Percentiles rank a stretch among this genome's conserved stretches.
phyloP scores from a whole-genome alignment of 2,329 filamentous ascomycete species.

The Talaromyces islandicus region DNA sequence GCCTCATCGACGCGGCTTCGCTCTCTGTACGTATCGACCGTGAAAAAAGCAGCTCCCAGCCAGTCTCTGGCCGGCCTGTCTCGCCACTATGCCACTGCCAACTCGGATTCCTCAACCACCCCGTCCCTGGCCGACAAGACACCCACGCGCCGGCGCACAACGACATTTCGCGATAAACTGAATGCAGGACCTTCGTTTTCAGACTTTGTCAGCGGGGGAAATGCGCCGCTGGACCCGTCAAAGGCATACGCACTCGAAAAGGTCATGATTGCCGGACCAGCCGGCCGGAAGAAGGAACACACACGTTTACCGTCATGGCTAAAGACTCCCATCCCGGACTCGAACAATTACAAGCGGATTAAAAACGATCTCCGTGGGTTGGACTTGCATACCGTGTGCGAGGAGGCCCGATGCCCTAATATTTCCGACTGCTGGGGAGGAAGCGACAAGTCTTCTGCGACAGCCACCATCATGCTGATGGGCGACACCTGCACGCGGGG shows the following conservation, averaged over 20 bases:
- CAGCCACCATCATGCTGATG: slow-evolving; percentile 99
- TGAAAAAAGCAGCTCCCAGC: slow-evolving; percentile 10
- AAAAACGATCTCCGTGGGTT: slow-evolving; percentile 88
- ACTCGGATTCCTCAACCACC: slow-evolving; percentile 27
- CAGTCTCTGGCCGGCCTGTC: slow-evolving; percentile 14
- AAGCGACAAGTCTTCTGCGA: slow-evolving; percentile 77
- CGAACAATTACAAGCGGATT: slow-evolving; percentile 87
- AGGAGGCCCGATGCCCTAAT: slow-evolving; percentile 95
- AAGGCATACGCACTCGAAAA: slow-evolving; percentile 58
- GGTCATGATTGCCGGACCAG: slow-evolving; percentile 52
- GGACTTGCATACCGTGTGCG: slow-evolving; percentile 90
- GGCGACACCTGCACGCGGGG: slow-evolving; percentile 96
- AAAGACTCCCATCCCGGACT: slow-evolving; percentile 86
- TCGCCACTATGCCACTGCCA: slow-evolving; percentile 36
- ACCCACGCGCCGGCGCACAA: slow-evolving; percentile 51
- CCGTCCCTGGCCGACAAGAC: slow-evolving; percentile 50
- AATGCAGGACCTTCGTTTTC: slow-evolving; percentile 60
- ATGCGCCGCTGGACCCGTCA: slow-evolving; percentile 36
- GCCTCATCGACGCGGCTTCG: slow-evolving; percentile 26
- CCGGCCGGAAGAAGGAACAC: slow-evolving; percentile 59
- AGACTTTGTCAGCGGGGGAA: slow-evolving; percentile 53
- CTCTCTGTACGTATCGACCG: slow-evolving; percentile 22
- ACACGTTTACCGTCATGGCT: slow-evolving; percentile 85
- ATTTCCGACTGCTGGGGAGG: slow-evolving; percentile 98
- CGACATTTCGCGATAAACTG: slow-evolving; percentile 56